phyloP scores from a whole-genome alignment of 2,329 filamentous ascomycete species.

The Neoarthrinium moseri region DNA sequence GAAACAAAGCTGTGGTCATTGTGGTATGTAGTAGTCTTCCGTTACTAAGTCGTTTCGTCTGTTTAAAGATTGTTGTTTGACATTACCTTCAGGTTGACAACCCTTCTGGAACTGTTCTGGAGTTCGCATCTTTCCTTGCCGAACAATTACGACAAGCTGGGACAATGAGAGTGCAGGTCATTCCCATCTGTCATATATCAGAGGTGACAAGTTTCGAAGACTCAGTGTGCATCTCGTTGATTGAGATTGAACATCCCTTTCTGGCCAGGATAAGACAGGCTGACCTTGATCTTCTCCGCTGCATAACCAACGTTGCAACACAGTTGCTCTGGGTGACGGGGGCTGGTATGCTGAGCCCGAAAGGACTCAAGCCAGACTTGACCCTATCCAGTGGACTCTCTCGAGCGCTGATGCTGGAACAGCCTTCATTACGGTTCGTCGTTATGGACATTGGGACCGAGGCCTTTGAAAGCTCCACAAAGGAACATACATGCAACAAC shows the following conservation, averaged over 20 bases:
- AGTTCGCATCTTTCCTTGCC: too few relatives aligned
- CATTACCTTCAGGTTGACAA: too few relatives aligned
- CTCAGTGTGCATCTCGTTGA: conserved; percentile 1
- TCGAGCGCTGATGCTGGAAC: conserved; percentile 17
- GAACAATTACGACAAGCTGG: too few relatives aligned
- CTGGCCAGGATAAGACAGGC: neutral
- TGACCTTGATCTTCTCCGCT: neutral
- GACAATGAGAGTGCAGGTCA: too few relatives aligned
- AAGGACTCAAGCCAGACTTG: conserved; percentile 3
- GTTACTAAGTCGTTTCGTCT: too few relatives aligned
- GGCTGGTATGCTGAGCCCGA: neutral
- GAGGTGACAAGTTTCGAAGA: too few relatives aligned
- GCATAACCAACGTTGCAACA: neutral
- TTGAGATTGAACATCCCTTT: neutral
- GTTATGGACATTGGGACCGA: conserved; percentile 15
- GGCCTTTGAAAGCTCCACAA: neutral
- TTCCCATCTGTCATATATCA: too few relatives aligned
- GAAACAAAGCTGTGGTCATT: too few relatives aligned
- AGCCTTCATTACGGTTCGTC: conserved; percentile 10
- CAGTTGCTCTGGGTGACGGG: conserved; percentile 1
- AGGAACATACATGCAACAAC: too few relatives aligned
- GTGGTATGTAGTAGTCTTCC: too few relatives aligned
- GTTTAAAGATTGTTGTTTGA: too few relatives aligned
- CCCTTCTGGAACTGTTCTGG: too few relatives aligned
- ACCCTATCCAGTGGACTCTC: conserved; percentile 14